Base-by-base conservation (phyloP, 73 alveolate species). In the Paraurostyla sp. region DNA sequence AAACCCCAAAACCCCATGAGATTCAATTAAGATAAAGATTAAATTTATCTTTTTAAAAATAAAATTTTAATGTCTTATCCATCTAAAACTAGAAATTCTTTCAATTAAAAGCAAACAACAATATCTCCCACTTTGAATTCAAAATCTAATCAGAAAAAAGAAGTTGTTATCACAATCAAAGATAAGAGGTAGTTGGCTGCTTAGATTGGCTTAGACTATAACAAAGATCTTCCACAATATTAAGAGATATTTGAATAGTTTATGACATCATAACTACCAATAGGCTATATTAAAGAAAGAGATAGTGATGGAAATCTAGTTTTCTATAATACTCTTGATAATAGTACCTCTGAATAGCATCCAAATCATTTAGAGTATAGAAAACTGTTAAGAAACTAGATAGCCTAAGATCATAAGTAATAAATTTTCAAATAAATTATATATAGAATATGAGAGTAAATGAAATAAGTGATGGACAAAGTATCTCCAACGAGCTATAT, bases 281-380 rank as follows among this genome's bases (percentile, higher is more conserved):
- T 58, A 38, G 82, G 60, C 9, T 33, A 38, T 13, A 58, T 38
- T 3, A 65, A 65, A 65, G 82, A 65, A 38, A 38, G 82, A 65
- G 82, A 65, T 40, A 18, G 1, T 38, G 82, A 65, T 9, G 82
- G 82, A 30, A 22, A 65, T 9, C 46, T 65, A 6, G 82, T 65
- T 38, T 65, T 65, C 41, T 65, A 65, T 40, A 38, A 65, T 65
- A 35, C 60, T 15, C 7, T 65, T 9, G 82, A 65, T 38, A 65
- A 65, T 22, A 40, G 42, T 22, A 65, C 82, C 1, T 6, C 82
- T 36, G 60, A 27, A 11, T 4, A 18, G 7, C 82, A 65, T 38
- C 82, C 82, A 3, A 65, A 65, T 65, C 56, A 65, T 38, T 13
- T 65, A 16, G 82, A 65, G 36, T 65, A 38, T 40, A 38, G 82